Evolutionary conservation across 495 filamentous ascomycete genomes (phyloP).

Genomic region (Amphirosellinia nigrospora): DNA sequence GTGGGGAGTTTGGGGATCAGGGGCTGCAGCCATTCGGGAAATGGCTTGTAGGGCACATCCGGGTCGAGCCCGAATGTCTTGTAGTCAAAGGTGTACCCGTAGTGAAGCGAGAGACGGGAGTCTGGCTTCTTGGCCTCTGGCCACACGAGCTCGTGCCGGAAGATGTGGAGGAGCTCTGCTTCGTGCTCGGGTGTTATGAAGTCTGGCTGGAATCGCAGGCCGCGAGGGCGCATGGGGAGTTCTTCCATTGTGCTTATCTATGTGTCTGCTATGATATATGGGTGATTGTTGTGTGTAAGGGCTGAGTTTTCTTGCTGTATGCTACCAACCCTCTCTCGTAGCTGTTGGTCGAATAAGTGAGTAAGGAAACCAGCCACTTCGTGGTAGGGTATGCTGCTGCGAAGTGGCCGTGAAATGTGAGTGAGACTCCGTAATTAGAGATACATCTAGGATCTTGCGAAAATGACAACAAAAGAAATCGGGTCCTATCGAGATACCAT

Average conservation of each 20-base stretch:
- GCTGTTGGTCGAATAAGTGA: background rate
- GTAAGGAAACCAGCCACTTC: background rate
- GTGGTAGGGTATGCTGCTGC: background rate
- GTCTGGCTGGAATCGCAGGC: conserved; percentile 27
- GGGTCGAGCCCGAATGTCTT: conserved; percentile 35
- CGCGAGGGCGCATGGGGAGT: conserved; percentile 16
- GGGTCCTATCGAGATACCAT: background rate
- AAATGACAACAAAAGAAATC: background rate
- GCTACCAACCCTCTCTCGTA: background rate
- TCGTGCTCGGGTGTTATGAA: conserved; percentile 31
- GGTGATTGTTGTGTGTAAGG: no score
- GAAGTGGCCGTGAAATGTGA: background rate
- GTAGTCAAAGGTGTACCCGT: conserved; percentile 37
- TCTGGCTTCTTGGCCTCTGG: conserved; percentile 12
- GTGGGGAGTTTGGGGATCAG: conserved; percentile 23
- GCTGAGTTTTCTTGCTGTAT: background rate
- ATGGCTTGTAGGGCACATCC: conserved; percentile 30
- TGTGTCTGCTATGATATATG: no score
- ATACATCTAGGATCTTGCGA: background rate
- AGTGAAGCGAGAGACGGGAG: conserved; percentile 29
- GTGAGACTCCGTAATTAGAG: background rate
- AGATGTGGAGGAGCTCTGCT: conserved; percentile 25
- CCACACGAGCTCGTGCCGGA: conserved; percentile 29
- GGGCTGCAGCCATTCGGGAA: conserved; percentile 30
- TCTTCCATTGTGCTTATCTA: conserved; percentile 22